Evolutionary conservation across 75 land plant species (phyloP).

Genomic region (Gnetum montanum): DNA sequence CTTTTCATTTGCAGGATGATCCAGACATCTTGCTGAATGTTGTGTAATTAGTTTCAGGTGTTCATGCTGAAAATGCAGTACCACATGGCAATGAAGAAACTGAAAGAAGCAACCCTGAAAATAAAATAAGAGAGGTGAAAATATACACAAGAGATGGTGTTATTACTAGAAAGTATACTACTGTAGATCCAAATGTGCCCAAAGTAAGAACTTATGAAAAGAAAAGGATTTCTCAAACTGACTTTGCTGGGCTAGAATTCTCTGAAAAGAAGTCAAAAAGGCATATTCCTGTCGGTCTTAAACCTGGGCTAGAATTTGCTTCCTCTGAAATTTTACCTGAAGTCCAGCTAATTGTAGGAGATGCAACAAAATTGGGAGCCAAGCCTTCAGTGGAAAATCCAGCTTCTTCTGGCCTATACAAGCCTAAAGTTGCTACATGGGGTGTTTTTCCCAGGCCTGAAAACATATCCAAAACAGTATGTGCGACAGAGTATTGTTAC

Average conservation of each 20-base stretch:
- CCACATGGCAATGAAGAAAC: neutral
- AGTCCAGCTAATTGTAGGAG: slow-evolving; percentile 73
- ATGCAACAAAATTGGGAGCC: slow-evolving; percentile 34
- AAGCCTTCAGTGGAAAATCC: slow-evolving; percentile 11
- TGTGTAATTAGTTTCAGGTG: neutral
- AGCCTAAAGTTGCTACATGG: slow-evolving; percentile 90
- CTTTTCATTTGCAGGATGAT: neutral
- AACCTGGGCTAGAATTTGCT: slow-evolving; percentile 29
- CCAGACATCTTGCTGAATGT: neutral
- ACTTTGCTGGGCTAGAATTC: slow-evolving; percentile 70
- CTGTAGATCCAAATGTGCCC: slow-evolving; percentile 11
- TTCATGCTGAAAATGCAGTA: neutral
- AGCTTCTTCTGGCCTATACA: slow-evolving; percentile 41
- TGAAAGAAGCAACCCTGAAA: neutral
- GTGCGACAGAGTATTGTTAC: neutral
- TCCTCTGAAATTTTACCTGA: slow-evolving; percentile 43
- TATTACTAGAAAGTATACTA: slow-evolving; percentile 14
- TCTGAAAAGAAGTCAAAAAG: slow-evolving; percentile 60
- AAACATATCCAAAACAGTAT: slow-evolving; percentile 79
- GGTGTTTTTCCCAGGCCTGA: slow-evolving; percentile 84
- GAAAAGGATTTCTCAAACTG: slow-evolving; percentile 42
- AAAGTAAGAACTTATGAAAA: slow-evolving; percentile 17
- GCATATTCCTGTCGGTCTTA: slow-evolving; percentile 51
- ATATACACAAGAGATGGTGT: slow-evolving; percentile 30
- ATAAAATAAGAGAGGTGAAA: slow-evolving; percentile 23